These are phyloP conservation scores for Trichosphaerium sp. DNA, from an alignment of 78 protist genomes.

Conservation along the genomic window DNA sequence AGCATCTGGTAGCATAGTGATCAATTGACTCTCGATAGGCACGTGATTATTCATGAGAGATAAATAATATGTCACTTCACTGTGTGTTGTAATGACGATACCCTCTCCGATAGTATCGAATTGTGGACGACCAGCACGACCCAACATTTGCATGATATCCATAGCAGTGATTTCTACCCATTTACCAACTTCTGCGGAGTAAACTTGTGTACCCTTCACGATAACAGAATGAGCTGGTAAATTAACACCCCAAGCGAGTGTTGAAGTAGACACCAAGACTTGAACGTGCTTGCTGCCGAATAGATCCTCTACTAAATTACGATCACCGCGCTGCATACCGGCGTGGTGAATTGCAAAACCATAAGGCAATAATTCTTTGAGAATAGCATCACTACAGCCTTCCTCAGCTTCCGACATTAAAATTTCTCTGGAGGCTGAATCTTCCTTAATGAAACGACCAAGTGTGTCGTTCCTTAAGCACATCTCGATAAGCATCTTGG, in stretches of 20 bases:
- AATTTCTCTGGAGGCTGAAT: slow-evolving; percentile 40
- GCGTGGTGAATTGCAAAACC: slow-evolving; percentile 99
- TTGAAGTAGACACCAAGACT: slow-evolving; percentile 94
- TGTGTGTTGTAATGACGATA: slow-evolving; percentile 80
- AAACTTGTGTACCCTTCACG: slow-evolving; percentile 97
- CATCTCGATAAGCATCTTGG: slow-evolving; percentile 2
- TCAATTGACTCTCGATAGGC: slow-evolving; percentile 94
- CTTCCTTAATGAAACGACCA: slow-evolving; percentile 34
- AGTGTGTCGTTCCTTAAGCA: slow-evolving; percentile 16
- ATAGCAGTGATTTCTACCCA: slow-evolving; percentile 84
- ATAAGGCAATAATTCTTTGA: slow-evolving; percentile 83
- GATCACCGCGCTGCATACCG: slow-evolving; percentile 81
- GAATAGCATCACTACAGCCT: slow-evolving; percentile 14
- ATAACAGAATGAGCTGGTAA: slow-evolving; percentile 98
- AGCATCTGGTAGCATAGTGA: slow-evolving; percentile 74
- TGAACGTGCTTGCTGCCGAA: slow-evolving; percentile 80
- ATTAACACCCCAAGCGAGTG: slow-evolving; percentile 99
- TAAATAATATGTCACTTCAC: slow-evolving; percentile 87
- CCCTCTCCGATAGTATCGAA: slow-evolving; percentile 94
- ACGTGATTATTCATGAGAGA: slow-evolving; percentile 92
- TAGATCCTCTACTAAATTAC: slow-evolving; percentile 83
- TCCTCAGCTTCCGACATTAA: slow-evolving; percentile 42
- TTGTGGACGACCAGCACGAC: slow-evolving; percentile 99
- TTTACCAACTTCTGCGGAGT: slow-evolving; percentile 81
- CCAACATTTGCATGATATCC: slow-evolving; percentile 98